Base-by-base conservation (phyloP, 352 stramenopile genomes). In the Pilasporangium apinafurcum region DNA sequence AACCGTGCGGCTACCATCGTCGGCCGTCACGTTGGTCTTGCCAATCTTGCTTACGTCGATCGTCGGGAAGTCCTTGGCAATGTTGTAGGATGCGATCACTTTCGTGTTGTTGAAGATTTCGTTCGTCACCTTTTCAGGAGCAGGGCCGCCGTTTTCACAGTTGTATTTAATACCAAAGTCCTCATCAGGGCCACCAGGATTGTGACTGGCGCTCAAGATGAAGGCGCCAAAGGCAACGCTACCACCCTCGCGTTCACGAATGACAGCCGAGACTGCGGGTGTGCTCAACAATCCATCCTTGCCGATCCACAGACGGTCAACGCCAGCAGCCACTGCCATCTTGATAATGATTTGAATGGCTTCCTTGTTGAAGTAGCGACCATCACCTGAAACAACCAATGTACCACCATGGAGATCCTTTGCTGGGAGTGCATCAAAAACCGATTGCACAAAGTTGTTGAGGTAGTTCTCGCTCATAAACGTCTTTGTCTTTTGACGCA, bases 111-210 rank as follows among this genome's bases (percentile, higher is more conserved):
- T 67, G 69, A 94, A 99, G 53, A 99, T 98, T 42, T 85, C 87
- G 50, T 99, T 77, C 29, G 97, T 99, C 41, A 99, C 80, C 54
- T 96, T 93, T 70, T 99, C 96, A 6, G 92, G 89, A 16, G 96
- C 96, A 4, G 96, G 96, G 28, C 96, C 95, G 42, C 97, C 97
- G 79, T 99, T 99, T 59, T 96, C 87, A 41, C 65, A 95, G 74
- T 99, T 99, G 83, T 98, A 99, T 66, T 98, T 98, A 56, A 98
- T 97, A 41, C 97, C 97, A 62, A 99, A 99, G 73, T 99, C 96
- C 64, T 98, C 95, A 48, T 98, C 87, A 36, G 95, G 93, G 27
- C 96, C 97, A 62, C 96, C 97, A 28, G 97, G 96, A 79, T 99
- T 99, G 82, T 99, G 97, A 68, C 83, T 97, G 4, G 97, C 96